Conservation (phyloP, 129 eudicot genomes). For the Cynara cardunculus region DNA sequence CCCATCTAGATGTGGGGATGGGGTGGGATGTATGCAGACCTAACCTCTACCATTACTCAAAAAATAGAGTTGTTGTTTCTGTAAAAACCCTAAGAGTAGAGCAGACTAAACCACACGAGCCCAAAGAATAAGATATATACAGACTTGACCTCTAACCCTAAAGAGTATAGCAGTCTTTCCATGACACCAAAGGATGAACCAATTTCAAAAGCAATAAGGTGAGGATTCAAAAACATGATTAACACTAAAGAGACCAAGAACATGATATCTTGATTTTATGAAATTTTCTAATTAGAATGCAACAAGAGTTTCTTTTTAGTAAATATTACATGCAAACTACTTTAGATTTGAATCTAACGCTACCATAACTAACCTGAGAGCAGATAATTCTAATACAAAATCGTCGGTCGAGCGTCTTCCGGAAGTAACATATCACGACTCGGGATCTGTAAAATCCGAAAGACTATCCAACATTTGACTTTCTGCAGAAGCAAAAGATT, state of each 20-base stretch:
- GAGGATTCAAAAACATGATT: neutral
- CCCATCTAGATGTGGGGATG: too few relatives aligned
- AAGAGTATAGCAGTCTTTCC: neutral
- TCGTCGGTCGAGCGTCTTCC: neutral
- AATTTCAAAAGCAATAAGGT: neutral
- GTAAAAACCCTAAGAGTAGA: too few relatives aligned
- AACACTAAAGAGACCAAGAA: neutral
- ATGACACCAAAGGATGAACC: neutral
- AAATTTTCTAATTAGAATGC: neutral
- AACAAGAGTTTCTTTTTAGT: neutral
- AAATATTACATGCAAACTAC: constrained; percentile 14
- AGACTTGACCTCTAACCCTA: neutral
- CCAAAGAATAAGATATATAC: neutral
- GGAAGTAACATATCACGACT: constrained; percentile 35
- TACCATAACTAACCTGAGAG: constrained; percentile 9
- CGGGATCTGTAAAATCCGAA: constrained; percentile 56
- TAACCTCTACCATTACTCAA: too few relatives aligned
- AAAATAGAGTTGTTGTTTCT: too few relatives aligned
- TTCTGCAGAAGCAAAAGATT: constrained; percentile 94
- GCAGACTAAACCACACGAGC: neutral
- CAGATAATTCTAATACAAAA: neutral
- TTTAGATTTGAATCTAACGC: neutral
- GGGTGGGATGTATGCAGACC: too few relatives aligned
- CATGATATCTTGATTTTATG: neutral
- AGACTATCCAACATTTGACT: constrained; percentile 79